These are phyloP conservation scores for Scedosporium boydii DNA, from an alignment of 2,329 filamentous ascomycete species.

Conservation along the genomic window DNA sequence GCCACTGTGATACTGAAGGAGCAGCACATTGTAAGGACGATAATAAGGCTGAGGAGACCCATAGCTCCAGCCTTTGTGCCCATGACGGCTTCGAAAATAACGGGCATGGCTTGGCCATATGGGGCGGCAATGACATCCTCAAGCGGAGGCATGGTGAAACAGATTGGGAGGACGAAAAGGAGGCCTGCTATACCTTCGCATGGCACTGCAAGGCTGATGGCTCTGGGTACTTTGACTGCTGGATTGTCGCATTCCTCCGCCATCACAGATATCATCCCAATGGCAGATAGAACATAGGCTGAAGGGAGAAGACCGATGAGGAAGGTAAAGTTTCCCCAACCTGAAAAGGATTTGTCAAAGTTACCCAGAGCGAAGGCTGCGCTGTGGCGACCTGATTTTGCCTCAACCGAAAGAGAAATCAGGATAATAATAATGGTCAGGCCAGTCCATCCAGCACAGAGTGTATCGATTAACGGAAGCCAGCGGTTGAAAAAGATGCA, in stretches of 20 bases:
- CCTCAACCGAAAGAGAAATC: constrained; percentile 45
- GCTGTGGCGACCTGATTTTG: constrained; percentile 41
- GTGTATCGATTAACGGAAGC: constrained; percentile 48
- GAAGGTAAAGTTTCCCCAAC: constrained; percentile 51
- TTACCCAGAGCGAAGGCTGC: constrained; percentile 41
- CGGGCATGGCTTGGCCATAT: constrained; percentile 44
- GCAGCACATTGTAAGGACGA: constrained; percentile 48
- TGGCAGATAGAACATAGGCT: constrained; percentile 45
- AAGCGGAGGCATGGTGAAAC: constrained; percentile 30
- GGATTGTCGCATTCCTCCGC: constrained; percentile 49
- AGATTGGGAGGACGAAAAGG: constrained; percentile 36
- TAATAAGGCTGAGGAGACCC: constrained; percentile 39
- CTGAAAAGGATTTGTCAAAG: constrained; percentile 45
- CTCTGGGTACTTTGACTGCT: constrained; percentile 39
- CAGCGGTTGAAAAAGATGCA: constrained; percentile 48
- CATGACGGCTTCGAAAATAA: constrained; percentile 41
- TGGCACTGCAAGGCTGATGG: constrained; percentile 40
- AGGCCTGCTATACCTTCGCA: constrained; percentile 43
- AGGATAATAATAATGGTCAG: constrained; percentile 46
- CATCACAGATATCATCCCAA: constrained; percentile 56
- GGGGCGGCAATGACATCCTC: constrained; percentile 34
- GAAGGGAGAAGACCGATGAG: constrained; percentile 53
- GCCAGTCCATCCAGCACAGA: constrained; percentile 45
- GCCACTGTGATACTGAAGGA: constrained; percentile 51
- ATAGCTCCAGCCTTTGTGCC: constrained; percentile 41